Base-by-base conservation (phyloP, 176 grass and related monocot genomes). In the Zoysia japonica region DNA sequence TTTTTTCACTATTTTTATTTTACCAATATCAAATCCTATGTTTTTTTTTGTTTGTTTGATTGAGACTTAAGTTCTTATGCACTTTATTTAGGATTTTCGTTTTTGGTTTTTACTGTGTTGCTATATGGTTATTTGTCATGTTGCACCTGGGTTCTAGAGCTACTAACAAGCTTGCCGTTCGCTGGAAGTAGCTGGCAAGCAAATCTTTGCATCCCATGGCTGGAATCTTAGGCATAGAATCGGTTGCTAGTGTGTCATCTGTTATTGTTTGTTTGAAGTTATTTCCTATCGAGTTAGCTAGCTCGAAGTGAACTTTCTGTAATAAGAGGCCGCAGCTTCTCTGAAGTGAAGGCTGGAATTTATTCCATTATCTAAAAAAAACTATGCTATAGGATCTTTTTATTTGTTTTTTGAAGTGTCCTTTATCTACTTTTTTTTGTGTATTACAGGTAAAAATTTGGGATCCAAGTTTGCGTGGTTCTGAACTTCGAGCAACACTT, bases 381-480 rank as follows among this genome's bases (percentile, higher is more conserved):
- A 28, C 35, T 88, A 46, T 88, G 74, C 16, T 70, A n/a, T 47
- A 45, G 35, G 28, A 75, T 88, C 16, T 78, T 13, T 76, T 70
- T 15, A 64, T 65, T 47, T 69, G 35, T 75, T 28, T 69, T 76
- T 76, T 70, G 35, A 65, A 65, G 44, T 88, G 75, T n/a, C 74
- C 7, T 66, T 44, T 44, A 77, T 78, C 73, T 77, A 8, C 67
- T 71, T 76, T 17, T 17, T 59, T 74, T 56, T 76, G 20, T 67
- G 13, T 35, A 52, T 67, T 65, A 39, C 86, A 99, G 96, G 96
- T 99, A 68, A 99, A 89, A 89, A 78, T 99, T 89, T 99, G 96
- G 96, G 96, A 99, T 95, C 96, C 96, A 78, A 99, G 92, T 85
- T 83, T 99, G 86, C 88, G 96, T 89, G 92, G 96, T 72, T 99